Evolutionary conservation across 768 basidiomycete species (phyloP).

Genomic region (Boletus vermiculosoides): DNA sequence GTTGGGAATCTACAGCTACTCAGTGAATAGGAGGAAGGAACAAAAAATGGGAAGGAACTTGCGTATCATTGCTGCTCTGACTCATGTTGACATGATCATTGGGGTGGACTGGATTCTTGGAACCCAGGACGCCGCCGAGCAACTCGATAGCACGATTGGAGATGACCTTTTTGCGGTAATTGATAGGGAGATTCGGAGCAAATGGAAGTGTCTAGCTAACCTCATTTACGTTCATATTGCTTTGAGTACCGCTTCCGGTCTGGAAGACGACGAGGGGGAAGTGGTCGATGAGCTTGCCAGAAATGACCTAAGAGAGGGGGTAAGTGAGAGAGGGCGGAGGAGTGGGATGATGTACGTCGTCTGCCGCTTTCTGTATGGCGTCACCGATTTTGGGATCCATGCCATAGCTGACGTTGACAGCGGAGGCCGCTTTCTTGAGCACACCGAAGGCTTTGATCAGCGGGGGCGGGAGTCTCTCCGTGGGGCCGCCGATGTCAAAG

Average conservation of each 20-base stretch:
- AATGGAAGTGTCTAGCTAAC: conserved; percentile 36
- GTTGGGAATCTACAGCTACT: conserved; percentile 79
- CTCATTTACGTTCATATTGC: conserved; percentile 99
- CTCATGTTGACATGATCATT: conserved; percentile 99
- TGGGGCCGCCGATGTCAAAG: conserved; percentile 95
- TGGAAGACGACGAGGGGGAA: conserved; percentile 99
- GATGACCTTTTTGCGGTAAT: conserved; percentile 62
- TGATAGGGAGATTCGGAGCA: background rate
- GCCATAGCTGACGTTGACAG: conserved; percentile 88
- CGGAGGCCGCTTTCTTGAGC: conserved; percentile 93
- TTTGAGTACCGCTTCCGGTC: conserved; percentile 97
- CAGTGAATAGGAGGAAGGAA: background rate
- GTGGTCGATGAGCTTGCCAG: conserved; percentile 89
- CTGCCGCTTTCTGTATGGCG: conserved; percentile 90
- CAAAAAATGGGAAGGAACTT: conserved; percentile 29
- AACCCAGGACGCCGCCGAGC: conserved; percentile 91
- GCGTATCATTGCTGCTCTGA: conserved; percentile 99
- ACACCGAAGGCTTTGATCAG: conserved; percentile 97
- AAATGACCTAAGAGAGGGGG: conserved; percentile 70
- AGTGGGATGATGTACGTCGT: conserved; percentile 62
- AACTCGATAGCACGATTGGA: conserved; percentile 98
- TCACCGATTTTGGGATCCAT: conserved; percentile 83
- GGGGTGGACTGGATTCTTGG: conserved; percentile 96
- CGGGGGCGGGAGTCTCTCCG: conserved; percentile 92
- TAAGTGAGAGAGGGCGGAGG: conserved; percentile 2